phyloP scores from a whole-genome alignment of 768 basidiomycete genomes.

The Lactifluus hygrophoroides region DNA sequence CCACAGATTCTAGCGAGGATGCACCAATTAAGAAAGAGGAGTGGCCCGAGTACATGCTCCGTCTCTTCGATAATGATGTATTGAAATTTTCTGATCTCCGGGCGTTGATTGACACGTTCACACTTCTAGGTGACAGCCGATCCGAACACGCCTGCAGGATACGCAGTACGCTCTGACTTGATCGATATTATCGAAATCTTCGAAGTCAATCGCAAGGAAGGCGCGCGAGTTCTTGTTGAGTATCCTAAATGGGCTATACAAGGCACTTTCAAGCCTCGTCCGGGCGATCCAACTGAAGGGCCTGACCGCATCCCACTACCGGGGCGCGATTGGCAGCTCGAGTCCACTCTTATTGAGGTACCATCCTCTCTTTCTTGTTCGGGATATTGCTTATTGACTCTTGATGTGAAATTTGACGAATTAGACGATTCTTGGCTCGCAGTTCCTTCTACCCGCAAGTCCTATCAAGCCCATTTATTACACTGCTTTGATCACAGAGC shows the following conservation, averaged over 20 bases:
- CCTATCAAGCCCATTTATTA: constrained; percentile 78
- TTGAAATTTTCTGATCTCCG: constrained; percentile 12
- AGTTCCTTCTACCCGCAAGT: constrained; percentile 71
- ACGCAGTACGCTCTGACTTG: constrained; percentile 65
- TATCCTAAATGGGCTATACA: constrained; percentile 75
- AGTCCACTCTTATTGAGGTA: constrained; percentile 84
- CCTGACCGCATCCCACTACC: constrained; percentile 38
- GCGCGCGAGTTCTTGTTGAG: constrained; percentile 77
- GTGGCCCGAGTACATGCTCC: constrained; percentile 66
- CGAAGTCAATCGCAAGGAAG: constrained; percentile 94
- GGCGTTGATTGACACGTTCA: neutral
- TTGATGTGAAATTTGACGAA: constrained; percentile 2
- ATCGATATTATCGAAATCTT: constrained; percentile 80
- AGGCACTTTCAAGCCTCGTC: constrained; percentile 79
- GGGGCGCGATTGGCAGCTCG: constrained; percentile 77
- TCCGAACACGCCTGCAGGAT: constrained; percentile 65
- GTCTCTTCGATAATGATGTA: constrained; percentile 56
- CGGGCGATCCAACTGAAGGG: constrained; percentile 43
- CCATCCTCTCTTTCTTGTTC: constrained; percentile 8
- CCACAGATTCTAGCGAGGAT: constrained; percentile 61
- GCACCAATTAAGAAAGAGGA: constrained; percentile 72
- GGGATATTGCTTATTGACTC: neutral
- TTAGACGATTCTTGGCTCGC: constrained; percentile 66
- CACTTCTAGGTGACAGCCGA: constrained; percentile 61
- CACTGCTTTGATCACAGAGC: constrained; percentile 78